These are phyloP conservation scores for Echria macrotheca DNA, from an alignment of 495 filamentous ascomycete species.

Conservation along the genomic window DNA sequence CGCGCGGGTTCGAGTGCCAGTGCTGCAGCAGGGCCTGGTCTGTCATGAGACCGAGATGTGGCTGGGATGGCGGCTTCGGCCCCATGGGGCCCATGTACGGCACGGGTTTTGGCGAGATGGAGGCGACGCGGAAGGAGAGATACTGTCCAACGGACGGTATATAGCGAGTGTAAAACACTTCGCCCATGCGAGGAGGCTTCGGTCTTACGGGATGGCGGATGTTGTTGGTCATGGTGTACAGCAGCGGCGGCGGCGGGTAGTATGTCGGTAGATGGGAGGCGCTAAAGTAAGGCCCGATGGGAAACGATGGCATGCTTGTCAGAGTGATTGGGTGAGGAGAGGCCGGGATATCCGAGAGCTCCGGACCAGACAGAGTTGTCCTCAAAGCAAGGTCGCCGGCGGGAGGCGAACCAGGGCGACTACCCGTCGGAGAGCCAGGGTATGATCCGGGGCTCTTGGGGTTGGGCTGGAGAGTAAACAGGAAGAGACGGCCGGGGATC, in stretches of 20 bases:
- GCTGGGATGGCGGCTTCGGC: conserved; percentile 29
- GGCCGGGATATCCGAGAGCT: conserved; percentile 27
- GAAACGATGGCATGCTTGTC: conserved; percentile 31
- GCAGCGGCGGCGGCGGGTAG: conserved; percentile 75
- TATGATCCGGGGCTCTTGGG: conserved; percentile 43
- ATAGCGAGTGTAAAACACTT: conserved; percentile 84
- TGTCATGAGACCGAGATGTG: conserved; percentile 32
- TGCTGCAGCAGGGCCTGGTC: conserved; percentile 75
- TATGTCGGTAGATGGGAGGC: conserved; percentile 82
- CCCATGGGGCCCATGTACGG: conserved; percentile 49
- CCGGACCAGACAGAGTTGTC: conserved; percentile 10
- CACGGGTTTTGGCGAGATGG: conserved; percentile 48
- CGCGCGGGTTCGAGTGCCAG: conserved; percentile 88
- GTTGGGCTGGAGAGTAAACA: conserved; percentile 73
- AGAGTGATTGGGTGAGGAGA: conserved; percentile 26
- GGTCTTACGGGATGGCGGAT: conserved; percentile 83
- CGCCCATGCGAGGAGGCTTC: conserved; percentile 82
- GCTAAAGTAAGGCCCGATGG: conserved; percentile 65
- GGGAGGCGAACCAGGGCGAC: conserved; percentile 57
- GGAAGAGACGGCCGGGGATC: conserved; percentile 75
- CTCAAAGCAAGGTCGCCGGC: conserved; percentile 33
- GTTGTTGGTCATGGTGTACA: conserved; percentile 73
- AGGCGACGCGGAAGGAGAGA: conserved; percentile 80
- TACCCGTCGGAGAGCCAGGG: conserved; percentile 48
- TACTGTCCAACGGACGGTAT: conserved; percentile 78